phyloP scores from a whole-genome alignment of 192 early-diverging fungal genomes.

The Podila epicladia region DNA sequence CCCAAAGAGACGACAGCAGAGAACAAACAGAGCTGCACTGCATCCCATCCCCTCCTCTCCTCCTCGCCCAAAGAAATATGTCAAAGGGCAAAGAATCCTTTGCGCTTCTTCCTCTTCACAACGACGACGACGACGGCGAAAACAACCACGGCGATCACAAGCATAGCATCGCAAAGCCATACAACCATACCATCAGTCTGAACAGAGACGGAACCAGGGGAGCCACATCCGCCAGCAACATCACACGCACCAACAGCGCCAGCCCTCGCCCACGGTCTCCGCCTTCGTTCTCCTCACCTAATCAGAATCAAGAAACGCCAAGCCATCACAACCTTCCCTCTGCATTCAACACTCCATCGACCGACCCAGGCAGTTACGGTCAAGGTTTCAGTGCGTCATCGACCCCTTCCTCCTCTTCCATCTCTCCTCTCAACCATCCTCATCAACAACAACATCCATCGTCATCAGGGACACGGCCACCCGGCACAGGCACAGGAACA shows the following conservation, averaged over 20 bases:
- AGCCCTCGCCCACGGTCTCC: constrained; percentile 1
- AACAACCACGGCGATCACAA: neutral
- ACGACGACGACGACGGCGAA: constrained; percentile 9
- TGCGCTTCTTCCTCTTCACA: constrained; percentile 34
- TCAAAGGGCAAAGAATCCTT: constrained; percentile 48
- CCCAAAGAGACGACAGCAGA: no score
- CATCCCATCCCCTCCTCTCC: no score
- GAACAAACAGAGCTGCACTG: no score
- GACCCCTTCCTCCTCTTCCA: neutral
- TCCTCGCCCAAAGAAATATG: constrained; percentile 10
- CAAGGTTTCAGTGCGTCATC: constrained; percentile 3
- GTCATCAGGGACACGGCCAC: neutral
- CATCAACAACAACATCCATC: neutral
- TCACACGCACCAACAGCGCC: neutral
- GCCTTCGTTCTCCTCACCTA: neutral
- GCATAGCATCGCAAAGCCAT: neutral
- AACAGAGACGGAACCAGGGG: constrained; percentile 37
- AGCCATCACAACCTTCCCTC: constrained; percentile 8
- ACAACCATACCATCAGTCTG: constrained; percentile 24
- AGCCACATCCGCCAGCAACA: constrained; percentile 1
- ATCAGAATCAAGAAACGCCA: no score
- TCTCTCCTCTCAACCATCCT: neutral
- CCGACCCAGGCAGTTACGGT: neutral
- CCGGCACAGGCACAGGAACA: constrained; percentile 16
- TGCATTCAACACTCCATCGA: constrained; percentile 10